Base-by-base conservation (phyloP, 768 basidiomycete genomes). In the Mycena kentingensis region DNA sequence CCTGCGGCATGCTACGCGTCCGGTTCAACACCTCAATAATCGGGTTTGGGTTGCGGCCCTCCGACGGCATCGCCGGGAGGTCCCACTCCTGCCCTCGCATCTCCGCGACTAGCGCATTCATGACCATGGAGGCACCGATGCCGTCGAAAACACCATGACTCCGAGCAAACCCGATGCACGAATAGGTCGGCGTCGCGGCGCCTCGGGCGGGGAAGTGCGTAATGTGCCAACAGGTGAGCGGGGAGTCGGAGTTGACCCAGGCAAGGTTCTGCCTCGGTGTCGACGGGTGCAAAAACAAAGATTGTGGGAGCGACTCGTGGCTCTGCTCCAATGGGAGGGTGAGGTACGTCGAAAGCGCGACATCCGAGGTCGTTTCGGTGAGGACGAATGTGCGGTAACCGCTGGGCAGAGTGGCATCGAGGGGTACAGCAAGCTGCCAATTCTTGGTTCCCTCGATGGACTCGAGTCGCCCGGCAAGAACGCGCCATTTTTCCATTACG, bases 221-320 rank as follows among this genome's bases (percentile, higher is more conserved):
- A n/a, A 78, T 34, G 37, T 77, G 74, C 75, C 75, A 77, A 57
- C 69, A 74, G 16, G 73, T 75, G 39, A 77, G 58, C 12, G 76
- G 76, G 53, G 72, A 61, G 7, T 43, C 57, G 13, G 54, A 58
- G 6, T 63, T 55, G 44, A 72, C 73, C 73, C 73, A 77, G 24
- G 51, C 46, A 5, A 65, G 51, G 49, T 71, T 74, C 25, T 68
- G 66, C 5, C 70, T 67, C 1, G 74, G 75, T 0, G 74, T 76
- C 2, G 69, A 67, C 2, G 70, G 58, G 47, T 75, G 66, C 21
- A 75, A 60, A 56, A 78, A 74, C 18, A 77, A 49, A 11, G 63
- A 50, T 16, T 64, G 65, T 24, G 75, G 75, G 18, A 72, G 67
- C n/a, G 74, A 71, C 10, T 57, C 54, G 10, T 72, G 72, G 15